Evolutionary conservation across 805 yeast species (phyloP), one percentile per base, ranked within the genome.

Genomic region (Lipomyces yamanashiensis): DNA sequence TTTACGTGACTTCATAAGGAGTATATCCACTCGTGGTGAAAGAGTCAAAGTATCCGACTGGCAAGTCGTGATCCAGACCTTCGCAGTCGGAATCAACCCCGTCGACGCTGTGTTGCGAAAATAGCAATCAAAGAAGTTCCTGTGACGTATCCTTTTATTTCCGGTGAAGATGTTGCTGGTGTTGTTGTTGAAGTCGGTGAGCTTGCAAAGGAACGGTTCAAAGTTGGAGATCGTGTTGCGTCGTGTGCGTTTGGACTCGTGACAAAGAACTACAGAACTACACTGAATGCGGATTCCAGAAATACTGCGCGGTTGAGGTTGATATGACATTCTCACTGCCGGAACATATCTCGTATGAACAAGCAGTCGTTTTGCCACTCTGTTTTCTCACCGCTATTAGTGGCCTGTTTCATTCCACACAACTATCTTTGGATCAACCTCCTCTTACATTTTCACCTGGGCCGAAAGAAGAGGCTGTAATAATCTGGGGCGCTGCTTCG

Each of bases 101-200:
- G 59, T 70, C 37, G 74, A 72, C 47, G 67, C 69, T 57, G 58
- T 63, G 51, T 37, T 54, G 28, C 58, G 28, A 28, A 58, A 23
- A 45, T 37, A 36, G 5, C 39, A 17, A 37, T 21, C 21, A 10
- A 55, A 39, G 57, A 28, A 23, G 17, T 54, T 13, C 41, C 53
- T 15, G 19, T 48, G 34, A 23, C 44, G 5, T 65, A 64, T 40
- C 71, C 71, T 21, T 41, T 58, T n/a, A 56, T 66, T 15, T 33
- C 64, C 13, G 75, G 75, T 7, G 52, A 40, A 19, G 75, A 72
- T 41, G 62, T 64, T n/a, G 69, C 74, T 2, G 75, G 75, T 19
- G 52, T 72, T 12, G 71, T 62, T 28, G 72, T 51, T 40, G 67
- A 67, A 21, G 75, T 75, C 2, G 41, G 66, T 21, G 58, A 60